Base-by-base conservation (phyloP, 2,329 filamentous ascomycete species). In the Aspergillus costaricaensis region DNA sequence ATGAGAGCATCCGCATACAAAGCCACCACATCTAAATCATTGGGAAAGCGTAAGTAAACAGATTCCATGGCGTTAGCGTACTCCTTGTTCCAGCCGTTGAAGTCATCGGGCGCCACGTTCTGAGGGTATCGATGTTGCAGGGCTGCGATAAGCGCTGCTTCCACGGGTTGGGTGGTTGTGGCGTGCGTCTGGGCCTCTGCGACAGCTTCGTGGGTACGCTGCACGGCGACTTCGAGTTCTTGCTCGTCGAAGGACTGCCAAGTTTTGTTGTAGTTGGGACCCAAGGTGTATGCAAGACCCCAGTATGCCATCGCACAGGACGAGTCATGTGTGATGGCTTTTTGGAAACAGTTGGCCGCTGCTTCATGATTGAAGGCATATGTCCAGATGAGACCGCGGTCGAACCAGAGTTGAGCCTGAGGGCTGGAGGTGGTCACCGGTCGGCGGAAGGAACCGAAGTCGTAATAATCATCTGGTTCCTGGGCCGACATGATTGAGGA, bases 221-320 rank as follows among this genome's bases (percentile, higher is more conserved):
- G 70, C 6, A 89, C 77, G 0, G 81, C 65, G 1, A 36, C 73
- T 10, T 79, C 73, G 4, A 88, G 77, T 64, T 92, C 90, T 0
- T 78, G 74, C 1, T 81, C 75, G 57, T 89, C 88, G 65, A 92
- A 91, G 23, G 86, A 81, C 27, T 86, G 83, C 91, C 91, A 92
- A 0, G 90, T 87, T 69, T 92, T 91, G 77, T 93, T 91, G 74
- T 90, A 89, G 69, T 94, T 92, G 3, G 91, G 90, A 0, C 90
- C 91, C 0, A 90, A 76, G 1, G 87, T 81, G 70, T 90, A 92
- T 0, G 90, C 75, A 4, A 78, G 64, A 1, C 76, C 76, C 76
- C 76, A 79, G 60, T 77, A 74, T 7, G 76, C 76, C 68, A 79
- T 75, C 1, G 75, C 72, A 59, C 74, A 79, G 15, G 61, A 59